Evolutionary conservation across 257 asterid species (phyloP), one percentile per base, ranked within the genome.

Genomic region (Verbascum thapsus): DNA sequence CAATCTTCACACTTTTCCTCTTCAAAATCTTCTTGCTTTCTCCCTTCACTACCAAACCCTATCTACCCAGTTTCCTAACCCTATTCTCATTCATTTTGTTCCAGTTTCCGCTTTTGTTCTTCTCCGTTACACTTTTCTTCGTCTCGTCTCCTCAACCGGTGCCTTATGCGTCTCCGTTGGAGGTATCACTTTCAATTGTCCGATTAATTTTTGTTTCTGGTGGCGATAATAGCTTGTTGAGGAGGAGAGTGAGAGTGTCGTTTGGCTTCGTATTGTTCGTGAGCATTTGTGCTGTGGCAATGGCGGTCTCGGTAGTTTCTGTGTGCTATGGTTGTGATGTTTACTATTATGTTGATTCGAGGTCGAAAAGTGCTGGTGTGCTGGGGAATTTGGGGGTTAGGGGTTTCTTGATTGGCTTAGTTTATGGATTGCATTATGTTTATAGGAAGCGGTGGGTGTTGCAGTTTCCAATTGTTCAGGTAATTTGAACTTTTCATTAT

Each of bases 391-490:
- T 87, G 76, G 95, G 91, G 62, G 78, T 86, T 73, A 81, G 95
- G 72, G 95, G 97, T 58, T 78, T 80, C 58, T 61, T 75, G 53
- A 32, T 84, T 45, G 99, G 99, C 0, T 44, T 82, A 43, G 18
- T 82, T 10, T 94, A 90, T 67, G 97, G 92, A 34, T 18, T 85
- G 61, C 78, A 74, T 58, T 94, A 77, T 58, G 86, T 85, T 43
- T 87, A 72, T 68, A 74, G 67, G 68, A 71, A 72, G 74, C 81
- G 96, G 54, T 90, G 97, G 97, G 87, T 90, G 63, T 71, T 90
- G 69, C 83, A 69, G 20, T 94, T 94, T 70, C 99, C 97, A 10
- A 83, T 94, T 41, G 65, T 94, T 69, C 99, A 94, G 97, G 99
- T 94, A 68, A 26, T 45, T 4, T 22, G 20, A 34, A 23, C 48